Evolutionary conservation across 345 rosid genomes (phyloP), one percentile per base, ranked within the genome.

Genomic region (Populus simonii): DNA sequence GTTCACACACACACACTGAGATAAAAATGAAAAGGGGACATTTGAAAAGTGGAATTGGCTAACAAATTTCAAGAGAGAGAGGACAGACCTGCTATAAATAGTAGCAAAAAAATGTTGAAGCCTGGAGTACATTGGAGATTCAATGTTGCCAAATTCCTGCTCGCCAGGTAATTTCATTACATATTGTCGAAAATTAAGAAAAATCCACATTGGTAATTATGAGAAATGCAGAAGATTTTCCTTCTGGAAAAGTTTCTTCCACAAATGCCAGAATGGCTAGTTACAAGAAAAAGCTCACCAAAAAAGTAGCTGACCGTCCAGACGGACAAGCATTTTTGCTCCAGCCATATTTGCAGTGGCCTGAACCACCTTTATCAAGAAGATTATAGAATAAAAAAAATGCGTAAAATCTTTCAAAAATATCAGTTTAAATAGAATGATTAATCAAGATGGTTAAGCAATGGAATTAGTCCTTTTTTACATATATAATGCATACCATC

Each of bases 281-380:
- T 49, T 66, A 68, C 72, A 72, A 47, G n/a, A 12, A 65, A 75
- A 80, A 5, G 62, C 86, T 82, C 76, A 93, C 99, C 92, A 91
- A 75, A 82, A 93, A 95, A 41, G 99, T 93, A 20, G 97, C 92
- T 20, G 90, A 86, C 22, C 85, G 87, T 31, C 93, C 99, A 80
- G 96, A 90, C 47, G 97, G 99, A 77, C 81, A 5, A 79, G 77
- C 86, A 85, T 76, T 86, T 78, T 91, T 91, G 88, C 94, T 95
- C 99, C 99, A 87, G 9, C 98, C 99, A 86, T 62, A 93, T 80
- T 95, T 95, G 83, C 97, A 92, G 79, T 93, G 93, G 61, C 99
- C 99, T 41, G 98, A 92, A 72, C 99, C 97, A 84, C 98, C 99
- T 95, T 72, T 77, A 66, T 57, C 45, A 75, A 22, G 43, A 73